Percentiles rank a stretch among this genome's conserved stretches.
Evolutionary conservation across 106 monocot genomes (phyloP).

Genomic region (Amphibolis antarctica): DNA sequence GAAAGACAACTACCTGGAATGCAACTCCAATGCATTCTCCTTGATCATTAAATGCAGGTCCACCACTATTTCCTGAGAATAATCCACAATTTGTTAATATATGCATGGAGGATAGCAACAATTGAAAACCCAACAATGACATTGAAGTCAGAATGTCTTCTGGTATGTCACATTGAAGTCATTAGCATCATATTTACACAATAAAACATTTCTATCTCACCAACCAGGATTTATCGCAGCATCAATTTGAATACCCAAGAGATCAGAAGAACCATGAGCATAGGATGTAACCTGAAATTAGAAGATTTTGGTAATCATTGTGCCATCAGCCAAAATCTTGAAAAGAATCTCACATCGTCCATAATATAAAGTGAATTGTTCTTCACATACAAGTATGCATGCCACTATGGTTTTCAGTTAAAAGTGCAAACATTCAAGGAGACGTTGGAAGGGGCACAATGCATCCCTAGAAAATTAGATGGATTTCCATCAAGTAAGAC

Average conservation of each 20-base stretch:
- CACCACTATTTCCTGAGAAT: slow-evolving; percentile 89
- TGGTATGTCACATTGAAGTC: not conserved
- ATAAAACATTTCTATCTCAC: slow-evolving; percentile 1
- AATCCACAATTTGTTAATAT: not conserved
- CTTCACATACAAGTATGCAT: no score
- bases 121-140: not conserved
- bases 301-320: not conserved
- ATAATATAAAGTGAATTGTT: not conserved
- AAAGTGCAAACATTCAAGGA: no score
- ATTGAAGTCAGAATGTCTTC: not conserved
- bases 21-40: slow-evolving; percentile 98
- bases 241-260: slow-evolving; percentile 98
- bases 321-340: not conserved
- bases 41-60: slow-evolving; percentile 93
- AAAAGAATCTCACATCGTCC: not conserved
- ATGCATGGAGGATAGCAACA: not conserved
- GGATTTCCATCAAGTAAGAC: no score
- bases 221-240: slow-evolving; percentile 95
- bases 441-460: no score
- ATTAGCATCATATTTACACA: not conserved
- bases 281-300: slow-evolving; percentile 82
- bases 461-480: no score
- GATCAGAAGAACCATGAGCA: slow-evolving; percentile 90
- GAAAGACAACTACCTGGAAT: slow-evolving; percentile 72
- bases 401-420: no score